phyloP scores from a whole-genome alignment of 805 yeast genomes.

The Jamesozyma gamospora region DNA sequence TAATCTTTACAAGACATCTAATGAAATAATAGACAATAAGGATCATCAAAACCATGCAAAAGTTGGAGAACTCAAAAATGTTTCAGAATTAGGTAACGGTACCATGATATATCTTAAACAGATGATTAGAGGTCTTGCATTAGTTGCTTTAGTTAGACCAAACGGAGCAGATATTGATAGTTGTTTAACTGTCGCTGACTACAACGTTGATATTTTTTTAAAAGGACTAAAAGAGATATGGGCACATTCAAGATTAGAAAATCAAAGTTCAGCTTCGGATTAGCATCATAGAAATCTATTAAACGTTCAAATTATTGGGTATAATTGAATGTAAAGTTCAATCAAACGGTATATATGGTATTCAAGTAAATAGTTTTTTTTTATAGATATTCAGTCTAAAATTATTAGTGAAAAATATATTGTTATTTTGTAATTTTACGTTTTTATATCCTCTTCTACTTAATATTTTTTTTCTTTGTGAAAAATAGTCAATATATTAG shows the following conservation, averaged over 20 bases:
- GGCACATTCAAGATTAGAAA: slow-evolving; percentile 27
- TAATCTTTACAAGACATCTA: slow-evolving; percentile 44
- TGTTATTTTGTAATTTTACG: too few species aligned
- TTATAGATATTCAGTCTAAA: too few species aligned
- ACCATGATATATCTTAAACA: slow-evolving; percentile 74
- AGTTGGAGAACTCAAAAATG: slow-evolving; percentile 44
- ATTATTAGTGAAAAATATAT: too few species aligned
- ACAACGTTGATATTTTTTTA: slow-evolving; percentile 74
- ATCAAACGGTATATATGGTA: too few species aligned
- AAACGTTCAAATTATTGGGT: background rate
- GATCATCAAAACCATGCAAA: slow-evolving; percentile 59
- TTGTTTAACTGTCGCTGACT: slow-evolving; percentile 65
- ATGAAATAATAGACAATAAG: slow-evolving; percentile 39
- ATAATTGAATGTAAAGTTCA: too few species aligned
- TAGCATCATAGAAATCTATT: background rate
- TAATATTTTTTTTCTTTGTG: too few species aligned
- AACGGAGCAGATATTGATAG: slow-evolving; percentile 43
- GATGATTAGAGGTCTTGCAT: slow-evolving; percentile 86
- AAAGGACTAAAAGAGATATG: slow-evolving; percentile 61
- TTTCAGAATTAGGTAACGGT: slow-evolving; percentile 15
- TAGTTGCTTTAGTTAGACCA: slow-evolving; percentile 75
- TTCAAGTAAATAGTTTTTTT: too few species aligned
- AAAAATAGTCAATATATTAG: too few species aligned
- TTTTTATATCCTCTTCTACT: too few species aligned
- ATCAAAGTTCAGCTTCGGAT: background rate